Conservation (phyloP, 306 rosid genomes). For the Benincasa hispida region DNA sequence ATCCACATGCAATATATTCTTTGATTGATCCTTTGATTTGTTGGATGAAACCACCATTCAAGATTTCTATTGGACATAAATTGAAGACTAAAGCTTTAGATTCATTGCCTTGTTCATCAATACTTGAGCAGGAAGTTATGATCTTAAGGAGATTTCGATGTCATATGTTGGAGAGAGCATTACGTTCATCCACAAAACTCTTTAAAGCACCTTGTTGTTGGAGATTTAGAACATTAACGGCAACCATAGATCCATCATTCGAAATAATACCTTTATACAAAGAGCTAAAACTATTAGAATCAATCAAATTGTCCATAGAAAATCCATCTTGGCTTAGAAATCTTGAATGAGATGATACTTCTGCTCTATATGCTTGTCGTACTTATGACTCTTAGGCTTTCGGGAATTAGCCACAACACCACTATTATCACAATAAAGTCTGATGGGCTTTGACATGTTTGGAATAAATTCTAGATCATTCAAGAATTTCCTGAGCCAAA, state of each 20-base stretch:
- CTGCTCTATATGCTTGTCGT: no score
- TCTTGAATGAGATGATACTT: no score
- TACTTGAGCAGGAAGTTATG: conserved; percentile 20
- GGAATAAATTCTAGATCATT: no score
- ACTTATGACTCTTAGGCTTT: no score
- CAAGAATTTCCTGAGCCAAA: no score
- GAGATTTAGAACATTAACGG: conserved; percentile 30
- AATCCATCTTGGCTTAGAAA: no score
- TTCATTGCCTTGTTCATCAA: conserved; percentile 18
- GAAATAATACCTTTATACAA: conserved; percentile 23
- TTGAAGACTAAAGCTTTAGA: conserved; percentile 27
- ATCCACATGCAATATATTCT: conserved; percentile 24
- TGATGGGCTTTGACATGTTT: no score
- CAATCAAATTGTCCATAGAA: conserved; percentile 16
- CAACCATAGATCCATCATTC: conserved; percentile 4
- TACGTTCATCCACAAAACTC: conserved; percentile 28
- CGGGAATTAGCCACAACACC: no score
- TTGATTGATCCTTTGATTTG: not conserved
- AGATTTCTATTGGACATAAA: conserved; percentile 23
- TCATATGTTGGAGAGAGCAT: conserved; percentile 15
- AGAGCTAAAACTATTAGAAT: conserved; percentile 24
- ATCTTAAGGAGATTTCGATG: conserved; percentile 36
- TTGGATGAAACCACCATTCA: conserved; percentile 20
- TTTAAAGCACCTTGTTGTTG: conserved; percentile 25
- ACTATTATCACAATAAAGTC: no score